These are phyloP conservation scores for Hypoxylon intermedium DNA, from an alignment of 495 filamentous ascomycete genomes.

Conservation along the genomic window DNA sequence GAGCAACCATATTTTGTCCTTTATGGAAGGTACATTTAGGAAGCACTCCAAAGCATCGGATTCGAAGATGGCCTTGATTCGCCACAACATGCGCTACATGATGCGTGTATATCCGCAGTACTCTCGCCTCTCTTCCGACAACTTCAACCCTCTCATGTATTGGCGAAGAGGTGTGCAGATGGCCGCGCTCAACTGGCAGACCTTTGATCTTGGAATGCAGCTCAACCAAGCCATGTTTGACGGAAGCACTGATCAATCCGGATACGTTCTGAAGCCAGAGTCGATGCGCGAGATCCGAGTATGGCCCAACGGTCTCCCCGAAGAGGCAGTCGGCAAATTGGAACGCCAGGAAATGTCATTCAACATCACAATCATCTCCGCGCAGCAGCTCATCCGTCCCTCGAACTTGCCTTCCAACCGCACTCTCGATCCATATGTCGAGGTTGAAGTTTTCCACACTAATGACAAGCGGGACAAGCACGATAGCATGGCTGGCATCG, in stretches of 20 bases:
- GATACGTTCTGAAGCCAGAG: conserved; percentile 92
- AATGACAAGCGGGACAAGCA: conserved; percentile 77
- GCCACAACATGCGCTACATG: conserved; percentile 88
- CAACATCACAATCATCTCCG: conserved; percentile 86
- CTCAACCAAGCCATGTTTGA: conserved; percentile 98
- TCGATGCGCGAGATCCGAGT: conserved; percentile 71
- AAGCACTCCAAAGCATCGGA: conserved; percentile 74
- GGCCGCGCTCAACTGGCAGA: conserved; percentile 98
- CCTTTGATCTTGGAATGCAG: conserved; percentile 92
- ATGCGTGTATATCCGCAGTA: conserved; percentile 92
- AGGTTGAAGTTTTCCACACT: conserved; percentile 91
- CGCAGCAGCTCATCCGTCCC: conserved; percentile 90
- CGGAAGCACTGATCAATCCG: conserved; percentile 83
- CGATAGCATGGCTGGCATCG: conserved; percentile 53
- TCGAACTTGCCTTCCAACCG: conserved; percentile 71
- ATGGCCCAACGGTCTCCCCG: conserved; percentile 54
- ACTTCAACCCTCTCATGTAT: conserved; percentile 89
- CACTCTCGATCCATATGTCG: conserved; percentile 88
- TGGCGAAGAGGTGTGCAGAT: conserved; percentile 97
- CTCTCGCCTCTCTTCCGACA: conserved; percentile 80
- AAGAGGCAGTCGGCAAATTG: conserved; percentile 59
- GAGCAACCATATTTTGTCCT: conserved; percentile 92
- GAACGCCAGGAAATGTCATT: conserved; percentile 82
- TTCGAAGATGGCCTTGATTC: conserved; percentile 74
- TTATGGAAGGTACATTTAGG: conserved; percentile 84